Evolutionary conservation across 129 eudicot species (phyloP), one percentile per base, ranked within the genome.

Genomic region (Chrysanthemum makinoi): DNA sequence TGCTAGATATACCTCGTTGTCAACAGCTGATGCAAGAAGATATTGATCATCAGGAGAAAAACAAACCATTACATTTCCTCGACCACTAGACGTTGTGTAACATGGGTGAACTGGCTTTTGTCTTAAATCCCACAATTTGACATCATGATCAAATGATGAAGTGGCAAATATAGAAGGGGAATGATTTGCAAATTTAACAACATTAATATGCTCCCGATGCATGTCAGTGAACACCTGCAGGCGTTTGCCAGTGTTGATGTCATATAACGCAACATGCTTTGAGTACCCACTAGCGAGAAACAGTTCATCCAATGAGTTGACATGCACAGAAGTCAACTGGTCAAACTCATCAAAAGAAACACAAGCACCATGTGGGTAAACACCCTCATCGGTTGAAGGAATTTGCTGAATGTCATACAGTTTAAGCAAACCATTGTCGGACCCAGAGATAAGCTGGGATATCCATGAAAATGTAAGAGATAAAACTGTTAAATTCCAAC

Each of bases 61-160:
- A 81, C 98, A 93, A 51, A 85, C 98, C 96, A 93, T 93, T 26
- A 93, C 98, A 72, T 93, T 93, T 75, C 98, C 98, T 59, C 87
- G 83, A 54, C 80, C 83, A 75, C 98, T 93, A 35, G 95, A 79
- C 20, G 88, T 84, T n/a, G 92, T 81, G 72, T 89, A 93, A 81
- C 98, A 93, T 44, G 98, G 96, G 14, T 75, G 86, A 35, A 68
- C 53, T 33, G 88, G 90, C 22, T 80, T 87, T 72, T 94, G 99
- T 73, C 99, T 79, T 64, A 94, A 66, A 82, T 94, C 99, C 99
- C 99, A 94, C 99, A 94, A 76, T 83, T 94, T 94, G 12, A 94
- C 96, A 79, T 89, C 86, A 74, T 81, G 95, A 75, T 94, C 99
- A 64, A 94, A 94, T n/a, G 99, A 94, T 63, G 99, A 89, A 2